These are phyloP conservation scores for Ramaria sp. DNA, from an alignment of 768 basidiomycete genomes.

Conservation along the genomic window DNA sequence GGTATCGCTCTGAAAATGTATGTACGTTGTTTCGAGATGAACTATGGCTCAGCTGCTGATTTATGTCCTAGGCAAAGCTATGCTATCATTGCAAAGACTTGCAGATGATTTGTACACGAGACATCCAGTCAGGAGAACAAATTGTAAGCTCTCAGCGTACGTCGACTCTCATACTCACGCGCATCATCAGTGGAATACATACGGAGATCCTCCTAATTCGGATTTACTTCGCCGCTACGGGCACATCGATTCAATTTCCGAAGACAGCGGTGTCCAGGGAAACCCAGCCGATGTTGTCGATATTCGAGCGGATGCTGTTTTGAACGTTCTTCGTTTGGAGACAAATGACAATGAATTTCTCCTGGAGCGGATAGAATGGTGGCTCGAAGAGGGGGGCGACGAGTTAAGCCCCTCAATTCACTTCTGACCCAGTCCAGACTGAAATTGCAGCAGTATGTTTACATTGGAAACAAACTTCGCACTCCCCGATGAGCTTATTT, in stretches of 20 bases:
- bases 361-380: conserved; percentile 76
- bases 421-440: not conserved
- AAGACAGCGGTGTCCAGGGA: conserved; percentile 37
- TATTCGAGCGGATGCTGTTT: conserved; percentile 58
- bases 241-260: conserved; percentile 68
- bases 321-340: conserved; percentile 27
- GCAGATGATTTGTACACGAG: conserved; percentile 71
- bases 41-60: not conserved
- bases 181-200: conserved; percentile 76
- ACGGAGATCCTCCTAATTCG: conserved; percentile 85
- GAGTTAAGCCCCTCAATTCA: conserved; percentile 38
- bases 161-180: not conserved
- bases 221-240: conserved; percentile 93
- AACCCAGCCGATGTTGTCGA: conserved; percentile 80
- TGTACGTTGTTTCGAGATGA: conserved; percentile 15
- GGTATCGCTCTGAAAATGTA: conserved; percentile 77
- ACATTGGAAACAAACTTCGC: conserved; percentile 34
- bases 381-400: conserved; percentile 83
- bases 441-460: conserved; percentile 34
- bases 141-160: conserved; percentile 45
- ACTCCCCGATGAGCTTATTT: conserved; percentile 45
- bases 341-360: conserved; percentile 17
- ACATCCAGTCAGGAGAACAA: conserved; percentile 70
- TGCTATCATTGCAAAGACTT: conserved; percentile 66
- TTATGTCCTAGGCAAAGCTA: conserved; percentile 54